Evolutionary conservation across 495 filamentous ascomycete species (phyloP).

Genomic region (Penicillium parvum): DNA sequence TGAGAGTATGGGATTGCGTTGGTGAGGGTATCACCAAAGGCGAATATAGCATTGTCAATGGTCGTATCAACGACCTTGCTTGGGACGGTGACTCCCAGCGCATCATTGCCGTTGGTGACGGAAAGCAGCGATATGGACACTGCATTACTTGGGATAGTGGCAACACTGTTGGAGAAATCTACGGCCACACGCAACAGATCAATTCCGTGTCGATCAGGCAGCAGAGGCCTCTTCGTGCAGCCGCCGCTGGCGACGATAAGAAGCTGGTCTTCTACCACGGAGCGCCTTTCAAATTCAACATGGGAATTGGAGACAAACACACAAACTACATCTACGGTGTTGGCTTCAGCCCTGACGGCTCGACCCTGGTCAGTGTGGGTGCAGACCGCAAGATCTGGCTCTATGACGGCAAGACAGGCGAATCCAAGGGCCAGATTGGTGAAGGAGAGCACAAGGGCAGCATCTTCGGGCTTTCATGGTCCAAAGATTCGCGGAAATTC

Average conservation of each 20-base stretch:
- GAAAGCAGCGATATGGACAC: conserved; percentile 88
- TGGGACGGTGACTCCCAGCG: conserved; percentile 98
- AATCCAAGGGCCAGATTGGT: conserved; percentile 68
- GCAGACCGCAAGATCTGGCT: conserved; percentile 85
- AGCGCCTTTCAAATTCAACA: conserved; percentile 90
- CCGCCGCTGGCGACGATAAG: conserved; percentile 85
- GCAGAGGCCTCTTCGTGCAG: conserved; percentile 82
- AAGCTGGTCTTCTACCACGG: conserved; percentile 89
- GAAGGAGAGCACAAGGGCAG: conserved; percentile 86
- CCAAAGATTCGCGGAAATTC: conserved; percentile 79
- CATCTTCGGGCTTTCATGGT: conserved; percentile 89
- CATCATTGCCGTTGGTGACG: conserved; percentile 92
- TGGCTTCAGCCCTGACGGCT: conserved; percentile 87
- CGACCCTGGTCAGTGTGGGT: conserved; percentile 78
- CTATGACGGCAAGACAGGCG: conserved; percentile 93
- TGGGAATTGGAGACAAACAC: conserved; percentile 69
- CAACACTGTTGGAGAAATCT: conserved; percentile 91
- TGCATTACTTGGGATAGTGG: conserved; percentile 94
- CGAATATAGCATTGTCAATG: conserved; percentile 91
- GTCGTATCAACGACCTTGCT: conserved; percentile 89
- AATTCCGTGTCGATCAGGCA: conserved; percentile 88
- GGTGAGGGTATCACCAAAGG: conserved; percentile 59
- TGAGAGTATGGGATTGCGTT: conserved; percentile 81
- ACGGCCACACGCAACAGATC: conserved; percentile 82
- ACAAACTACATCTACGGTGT: conserved; percentile 84